Percentiles rank a stretch among this genome's conserved stretches.
These are phyloP conservation scores for Porogramme epimiltina DNA, from an alignment of 1,284 basidiomycete species.

Conservation along the genomic window DNA sequence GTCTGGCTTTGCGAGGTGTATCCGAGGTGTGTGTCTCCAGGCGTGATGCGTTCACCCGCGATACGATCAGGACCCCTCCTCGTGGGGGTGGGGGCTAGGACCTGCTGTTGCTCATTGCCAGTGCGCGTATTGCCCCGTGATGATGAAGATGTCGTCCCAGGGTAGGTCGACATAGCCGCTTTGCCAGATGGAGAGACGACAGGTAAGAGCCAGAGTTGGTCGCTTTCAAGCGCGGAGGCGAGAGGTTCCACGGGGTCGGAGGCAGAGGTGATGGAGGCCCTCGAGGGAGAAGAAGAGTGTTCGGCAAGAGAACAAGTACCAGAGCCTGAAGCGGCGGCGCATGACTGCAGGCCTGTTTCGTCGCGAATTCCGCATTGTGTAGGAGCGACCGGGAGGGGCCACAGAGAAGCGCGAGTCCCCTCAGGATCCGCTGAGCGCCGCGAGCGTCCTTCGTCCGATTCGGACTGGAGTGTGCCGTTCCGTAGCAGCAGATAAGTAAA, in stretches of 20 bases:
- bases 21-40: slow-evolving; percentile 13
- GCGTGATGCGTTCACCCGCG: slow-evolving; percentile 17
- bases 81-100: slow-evolving; percentile 18
- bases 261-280: slow-evolving; percentile 17
- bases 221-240: slow-evolving; percentile 8
- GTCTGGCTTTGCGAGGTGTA: slow-evolving; percentile 2
- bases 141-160: slow-evolving; percentile 11
- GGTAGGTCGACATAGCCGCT: slow-evolving; percentile 13
- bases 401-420: slow-evolving; percentile 21
- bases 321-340: slow-evolving; percentile 22
- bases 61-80: slow-evolving; percentile 18
- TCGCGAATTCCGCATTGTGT: slow-evolving; percentile 23
- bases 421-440: slow-evolving; percentile 25
- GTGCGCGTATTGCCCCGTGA: slow-evolving; percentile 13
- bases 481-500: slow-evolving; percentile 23
- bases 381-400: slow-evolving; percentile 21
- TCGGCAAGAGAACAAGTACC: slow-evolving; percentile 15
- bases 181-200: slow-evolving; percentile 5
- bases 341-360: slow-evolving; percentile 24
- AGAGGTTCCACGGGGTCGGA: slow-evolving; percentile 9
- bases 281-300: slow-evolving; percentile 21
- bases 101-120: slow-evolving; percentile 13
- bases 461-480: slow-evolving; percentile 19
- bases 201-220: neutral
- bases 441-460: slow-evolving; percentile 17